Percentiles rank a stretch among this genome's conserved stretches.
These are phyloP conservation scores for Colletotrichum falcatum DNA, from an alignment of 2,329 filamentous ascomycete species.

Conservation along the genomic window DNA sequence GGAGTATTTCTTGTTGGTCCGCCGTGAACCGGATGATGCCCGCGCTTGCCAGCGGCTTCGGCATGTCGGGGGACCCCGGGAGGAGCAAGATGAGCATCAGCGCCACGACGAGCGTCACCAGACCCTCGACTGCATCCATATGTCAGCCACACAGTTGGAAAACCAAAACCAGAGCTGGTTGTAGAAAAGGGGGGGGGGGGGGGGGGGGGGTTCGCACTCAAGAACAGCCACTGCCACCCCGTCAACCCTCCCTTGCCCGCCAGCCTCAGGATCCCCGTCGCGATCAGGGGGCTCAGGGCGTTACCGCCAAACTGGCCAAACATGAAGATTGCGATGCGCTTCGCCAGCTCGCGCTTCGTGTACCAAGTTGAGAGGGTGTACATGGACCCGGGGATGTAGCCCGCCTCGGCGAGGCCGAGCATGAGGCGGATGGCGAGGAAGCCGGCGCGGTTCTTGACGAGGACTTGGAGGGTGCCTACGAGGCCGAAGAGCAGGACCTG, in stretches of 20 bases:
- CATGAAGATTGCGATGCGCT: conserved; percentile 62
- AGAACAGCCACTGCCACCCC: conserved; percentile 65
- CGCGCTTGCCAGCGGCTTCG: conserved; percentile 52
- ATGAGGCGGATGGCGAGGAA: conserved; percentile 59
- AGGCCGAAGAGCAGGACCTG: conserved; percentile 63
- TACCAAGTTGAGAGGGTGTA: conserved; percentile 67
- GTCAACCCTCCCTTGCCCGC: conserved; percentile 54
- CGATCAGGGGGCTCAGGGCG: conserved; percentile 61
- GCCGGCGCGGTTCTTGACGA: conserved; percentile 56
- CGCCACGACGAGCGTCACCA: conserved; percentile 56
- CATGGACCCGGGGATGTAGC: conserved; percentile 64
- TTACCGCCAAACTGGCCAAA: conserved; percentile 66
- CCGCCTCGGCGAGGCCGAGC: conserved; percentile 62
- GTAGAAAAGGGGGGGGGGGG: too few relatives aligned
- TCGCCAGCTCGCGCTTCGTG: conserved; percentile 57
- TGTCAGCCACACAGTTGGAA: conserved; percentile 3
- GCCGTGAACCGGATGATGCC: conserved; percentile 54
- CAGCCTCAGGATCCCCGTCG: conserved; percentile 60
- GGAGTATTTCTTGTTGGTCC: conserved; percentile 50
- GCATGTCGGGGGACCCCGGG: conserved; percentile 56
- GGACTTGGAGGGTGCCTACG: conserved; percentile 58
- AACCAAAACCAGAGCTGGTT: background rate
- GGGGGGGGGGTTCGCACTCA: conserved; percentile 54
- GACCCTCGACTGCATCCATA: conserved; percentile 54
- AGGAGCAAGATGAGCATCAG: conserved; percentile 56